These are phyloP conservation scores for Hemileccinum impolitum DNA, from an alignment of 768 basidiomycete genomes.

Conservation along the genomic window DNA sequence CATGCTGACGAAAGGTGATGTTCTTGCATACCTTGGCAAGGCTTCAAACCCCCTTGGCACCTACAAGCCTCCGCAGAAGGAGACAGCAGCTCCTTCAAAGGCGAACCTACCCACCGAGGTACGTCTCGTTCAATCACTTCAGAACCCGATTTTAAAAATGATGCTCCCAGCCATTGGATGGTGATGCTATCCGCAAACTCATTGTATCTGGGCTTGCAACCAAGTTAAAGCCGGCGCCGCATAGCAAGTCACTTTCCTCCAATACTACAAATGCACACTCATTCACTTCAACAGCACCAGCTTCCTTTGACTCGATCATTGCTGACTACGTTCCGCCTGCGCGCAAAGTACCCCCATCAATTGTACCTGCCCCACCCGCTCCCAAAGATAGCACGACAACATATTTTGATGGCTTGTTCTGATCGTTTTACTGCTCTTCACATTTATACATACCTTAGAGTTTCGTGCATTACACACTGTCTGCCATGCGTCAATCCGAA, in stretches of 20 bases:
- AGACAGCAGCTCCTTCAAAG: conserved; percentile 30
- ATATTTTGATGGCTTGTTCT: conserved; percentile 43
- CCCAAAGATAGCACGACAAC: conserved; percentile 30
- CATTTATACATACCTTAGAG: conserved; percentile 19
- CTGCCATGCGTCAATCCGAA: neutral
- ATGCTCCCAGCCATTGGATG: conserved; percentile 50
- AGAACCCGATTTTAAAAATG: neutral
- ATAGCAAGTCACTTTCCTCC: conserved; percentile 34
- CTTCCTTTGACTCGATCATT: conserved; percentile 70
- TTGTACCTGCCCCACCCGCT: conserved; percentile 1
- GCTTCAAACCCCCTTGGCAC: conserved; percentile 77
- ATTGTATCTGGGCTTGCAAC: conserved; percentile 60
- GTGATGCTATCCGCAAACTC: conserved; percentile 57
- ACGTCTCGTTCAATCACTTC: conserved; percentile 2
- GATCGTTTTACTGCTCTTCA: conserved; percentile 4
- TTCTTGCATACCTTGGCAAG: conserved; percentile 81
- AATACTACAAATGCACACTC: conserved; percentile 1
- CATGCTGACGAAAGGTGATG: conserved; percentile 96
- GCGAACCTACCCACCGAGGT: conserved; percentile 39
- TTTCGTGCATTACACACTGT: neutral
- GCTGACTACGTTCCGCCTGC: conserved; percentile 63
- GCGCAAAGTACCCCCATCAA: conserved; percentile 16
- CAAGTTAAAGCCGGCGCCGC: conserved; percentile 48
- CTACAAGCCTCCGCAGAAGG: conserved; percentile 47
- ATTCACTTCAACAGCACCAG: conserved; percentile 33